Evolutionary conservation across 2,329 filamentous ascomycete genomes (phyloP).

Genomic region (Emericellopsis atlantica): DNA sequence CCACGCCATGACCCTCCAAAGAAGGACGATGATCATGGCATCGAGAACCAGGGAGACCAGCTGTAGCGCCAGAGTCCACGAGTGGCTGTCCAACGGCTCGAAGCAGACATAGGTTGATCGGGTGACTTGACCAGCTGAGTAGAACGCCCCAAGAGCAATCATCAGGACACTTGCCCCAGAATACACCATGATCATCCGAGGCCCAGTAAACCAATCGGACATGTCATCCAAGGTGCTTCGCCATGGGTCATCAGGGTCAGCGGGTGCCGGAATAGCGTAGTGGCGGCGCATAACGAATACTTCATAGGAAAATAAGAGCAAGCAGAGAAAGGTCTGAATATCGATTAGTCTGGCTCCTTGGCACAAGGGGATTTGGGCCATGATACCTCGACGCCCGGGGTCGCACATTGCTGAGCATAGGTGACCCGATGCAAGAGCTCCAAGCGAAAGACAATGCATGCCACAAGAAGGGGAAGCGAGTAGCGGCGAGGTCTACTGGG

Average conservation of each 20-base stretch:
- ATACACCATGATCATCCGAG: slow-evolving; percentile 20
- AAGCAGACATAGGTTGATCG: slow-evolving; percentile 42
- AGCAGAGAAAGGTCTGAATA: slow-evolving; percentile 30
- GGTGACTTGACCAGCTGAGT: slow-evolving; percentile 21
- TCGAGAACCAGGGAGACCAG: slow-evolving; percentile 31
- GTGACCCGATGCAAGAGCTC: slow-evolving; percentile 33
- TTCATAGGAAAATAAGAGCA: slow-evolving; percentile 30
- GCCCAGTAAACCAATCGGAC: slow-evolving; percentile 29
- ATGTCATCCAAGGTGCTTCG: slow-evolving; percentile 34
- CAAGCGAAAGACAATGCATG: slow-evolving; percentile 31
- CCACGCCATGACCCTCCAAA: slow-evolving; percentile 40
- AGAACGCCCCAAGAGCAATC: slow-evolving; percentile 29
- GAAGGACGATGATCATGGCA: slow-evolving; percentile 28
- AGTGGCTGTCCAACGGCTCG: slow-evolving; percentile 22
- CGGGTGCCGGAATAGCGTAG: slow-evolving; percentile 15
- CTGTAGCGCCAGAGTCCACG: slow-evolving; percentile 26
- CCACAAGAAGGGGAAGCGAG: slow-evolving; percentile 28
- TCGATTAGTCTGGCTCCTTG: slow-evolving; percentile 1
- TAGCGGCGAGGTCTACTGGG: slow-evolving; percentile 33
- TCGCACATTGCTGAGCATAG: slow-evolving; percentile 35
- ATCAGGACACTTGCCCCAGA: slow-evolving; percentile 21
- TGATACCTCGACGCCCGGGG: slow-evolving; percentile 32
- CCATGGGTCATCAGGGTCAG: slow-evolving; percentile 32
- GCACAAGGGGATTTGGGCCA: neutral
- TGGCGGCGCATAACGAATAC: slow-evolving; percentile 21